Evolutionary conservation across 441 rosid species (phyloP).

Genomic region (Macaranga tanarius): DNA sequence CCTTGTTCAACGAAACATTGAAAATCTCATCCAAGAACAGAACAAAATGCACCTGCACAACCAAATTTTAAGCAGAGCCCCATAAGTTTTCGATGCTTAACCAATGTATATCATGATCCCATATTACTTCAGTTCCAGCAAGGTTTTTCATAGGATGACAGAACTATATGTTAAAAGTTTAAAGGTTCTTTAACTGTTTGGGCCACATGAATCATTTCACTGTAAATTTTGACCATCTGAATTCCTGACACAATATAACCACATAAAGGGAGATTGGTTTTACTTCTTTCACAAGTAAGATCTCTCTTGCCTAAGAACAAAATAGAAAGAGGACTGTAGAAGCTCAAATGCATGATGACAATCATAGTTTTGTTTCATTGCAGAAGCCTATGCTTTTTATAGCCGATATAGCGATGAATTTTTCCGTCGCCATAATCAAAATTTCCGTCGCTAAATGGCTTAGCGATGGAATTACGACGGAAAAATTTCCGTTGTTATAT

Average conservation of each 20-base stretch:
- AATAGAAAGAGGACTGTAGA: too few species aligned
- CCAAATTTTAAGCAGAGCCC: background rate
- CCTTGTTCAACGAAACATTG: conserved; percentile 61
- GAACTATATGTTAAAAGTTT: background rate
- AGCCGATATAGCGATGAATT: too few species aligned
- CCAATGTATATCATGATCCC: background rate
- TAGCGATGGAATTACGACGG: too few species aligned
- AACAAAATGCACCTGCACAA: conserved; percentile 71
- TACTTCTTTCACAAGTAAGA: too few species aligned
- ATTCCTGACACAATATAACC: too few species aligned
- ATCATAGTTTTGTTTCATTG: background rate
- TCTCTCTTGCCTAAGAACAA: too few species aligned
- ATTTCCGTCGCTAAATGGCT: too few species aligned
- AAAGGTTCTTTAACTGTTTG: background rate
- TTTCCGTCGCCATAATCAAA: too few species aligned
- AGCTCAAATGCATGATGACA: background rate
- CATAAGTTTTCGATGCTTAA: background rate
- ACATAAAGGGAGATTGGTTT: too few species aligned
- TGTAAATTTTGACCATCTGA: too few species aligned
- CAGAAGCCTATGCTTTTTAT: background rate
- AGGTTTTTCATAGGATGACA: background rate
- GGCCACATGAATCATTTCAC: too few species aligned
- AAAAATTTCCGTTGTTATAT: too few species aligned
- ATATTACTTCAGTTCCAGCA: background rate
- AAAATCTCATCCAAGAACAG: conserved; percentile 57